phyloP scores from a whole-genome alignment of 2,329 filamentous ascomycete genomes.

The Xylaria sp. region DNA sequence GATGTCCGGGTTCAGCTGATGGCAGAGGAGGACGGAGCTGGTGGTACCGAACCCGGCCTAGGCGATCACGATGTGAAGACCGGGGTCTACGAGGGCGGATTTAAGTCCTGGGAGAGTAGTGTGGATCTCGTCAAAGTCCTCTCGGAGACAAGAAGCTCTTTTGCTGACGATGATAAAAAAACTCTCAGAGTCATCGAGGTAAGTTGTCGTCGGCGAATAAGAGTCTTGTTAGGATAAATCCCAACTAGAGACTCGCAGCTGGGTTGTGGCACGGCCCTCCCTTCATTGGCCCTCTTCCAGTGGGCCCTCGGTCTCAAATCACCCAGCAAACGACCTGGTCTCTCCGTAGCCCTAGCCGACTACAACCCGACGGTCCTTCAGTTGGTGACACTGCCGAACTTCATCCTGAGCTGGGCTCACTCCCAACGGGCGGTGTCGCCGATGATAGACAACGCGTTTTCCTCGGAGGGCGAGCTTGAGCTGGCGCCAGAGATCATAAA shows the following conservation, averaged over 20 bases:
- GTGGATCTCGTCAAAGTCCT: constrained; percentile 76
- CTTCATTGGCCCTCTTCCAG: constrained; percentile 71
- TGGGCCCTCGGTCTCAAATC: constrained; percentile 48
- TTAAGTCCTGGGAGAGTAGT: constrained; percentile 89
- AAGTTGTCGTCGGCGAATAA: constrained; percentile 30
- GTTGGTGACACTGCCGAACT: constrained; percentile 78
- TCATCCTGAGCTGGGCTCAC: constrained; percentile 70
- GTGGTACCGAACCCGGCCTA: constrained; percentile 50
- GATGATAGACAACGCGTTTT: constrained; percentile 49
- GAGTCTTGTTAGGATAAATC: constrained; percentile 11
- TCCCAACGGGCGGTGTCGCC: constrained; percentile 43
- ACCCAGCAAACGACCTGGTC: constrained; percentile 30
- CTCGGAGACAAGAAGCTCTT: constrained; percentile 44
- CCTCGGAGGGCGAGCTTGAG: constrained; percentile 59
- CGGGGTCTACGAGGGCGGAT: constrained; percentile 83
- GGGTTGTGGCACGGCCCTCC: constrained; percentile 77
- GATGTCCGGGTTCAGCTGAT: constrained; percentile 81
- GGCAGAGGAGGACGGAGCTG: constrained; percentile 62
- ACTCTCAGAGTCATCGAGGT: constrained; percentile 56
- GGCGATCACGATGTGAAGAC: constrained; percentile 76
- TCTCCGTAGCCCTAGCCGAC: constrained; percentile 72
- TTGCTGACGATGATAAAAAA: constrained; percentile 36
- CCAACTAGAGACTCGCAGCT: constrained; percentile 53
- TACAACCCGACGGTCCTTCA: constrained; percentile 80
- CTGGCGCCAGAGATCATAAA: constrained; percentile 59